Evolutionary conservation across 352 stramenopile species (phyloP).

Genomic region (Phytophthora tubulina): DNA sequence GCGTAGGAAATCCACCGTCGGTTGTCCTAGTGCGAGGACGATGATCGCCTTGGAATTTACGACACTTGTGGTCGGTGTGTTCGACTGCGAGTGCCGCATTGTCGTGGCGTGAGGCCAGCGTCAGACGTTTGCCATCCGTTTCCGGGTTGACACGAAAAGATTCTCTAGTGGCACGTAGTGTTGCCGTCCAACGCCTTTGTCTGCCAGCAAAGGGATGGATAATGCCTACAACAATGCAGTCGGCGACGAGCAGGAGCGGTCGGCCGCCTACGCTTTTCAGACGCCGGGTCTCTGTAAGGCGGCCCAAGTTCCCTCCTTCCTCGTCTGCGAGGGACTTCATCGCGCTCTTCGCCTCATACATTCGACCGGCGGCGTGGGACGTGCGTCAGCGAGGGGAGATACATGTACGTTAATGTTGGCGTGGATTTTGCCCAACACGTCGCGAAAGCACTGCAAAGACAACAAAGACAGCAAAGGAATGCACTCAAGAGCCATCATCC

Average conservation of each 20-base stretch:
- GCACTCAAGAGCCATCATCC: not conserved
- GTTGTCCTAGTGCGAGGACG: conserved; percentile 27
- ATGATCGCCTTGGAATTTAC: not conserved
- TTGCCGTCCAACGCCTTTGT: not conserved
- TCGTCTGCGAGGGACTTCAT: conserved; percentile 34
- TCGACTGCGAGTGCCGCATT: conserved; percentile 19
- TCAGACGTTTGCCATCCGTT: conserved; percentile 9
- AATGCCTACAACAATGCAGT: not conserved
- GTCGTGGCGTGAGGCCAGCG: conserved; percentile 12
- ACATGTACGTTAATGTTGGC: too few relatives aligned
- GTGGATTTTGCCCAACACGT: too few relatives aligned
- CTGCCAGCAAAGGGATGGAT: not conserved
- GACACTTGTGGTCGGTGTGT: not conserved
- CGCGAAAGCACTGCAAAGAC: not conserved
- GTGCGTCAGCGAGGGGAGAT: conserved; percentile 25
- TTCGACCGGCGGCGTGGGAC: conserved; percentile 7
- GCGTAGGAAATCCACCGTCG: conserved; percentile 16
- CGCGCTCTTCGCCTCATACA: not conserved
- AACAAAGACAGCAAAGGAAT: conserved; percentile 3
- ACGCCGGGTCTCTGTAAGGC: conserved; percentile 29
- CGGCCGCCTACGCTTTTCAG: conserved; percentile 39
- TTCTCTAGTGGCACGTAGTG: not conserved
- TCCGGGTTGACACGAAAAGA: conserved; percentile 8
- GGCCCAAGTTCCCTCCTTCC: conserved; percentile 41
- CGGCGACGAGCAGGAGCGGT: not conserved